Base-by-base conservation (phyloP, 2,329 filamentous ascomycete species). In the Purpureocillium lavendulum region DNA sequence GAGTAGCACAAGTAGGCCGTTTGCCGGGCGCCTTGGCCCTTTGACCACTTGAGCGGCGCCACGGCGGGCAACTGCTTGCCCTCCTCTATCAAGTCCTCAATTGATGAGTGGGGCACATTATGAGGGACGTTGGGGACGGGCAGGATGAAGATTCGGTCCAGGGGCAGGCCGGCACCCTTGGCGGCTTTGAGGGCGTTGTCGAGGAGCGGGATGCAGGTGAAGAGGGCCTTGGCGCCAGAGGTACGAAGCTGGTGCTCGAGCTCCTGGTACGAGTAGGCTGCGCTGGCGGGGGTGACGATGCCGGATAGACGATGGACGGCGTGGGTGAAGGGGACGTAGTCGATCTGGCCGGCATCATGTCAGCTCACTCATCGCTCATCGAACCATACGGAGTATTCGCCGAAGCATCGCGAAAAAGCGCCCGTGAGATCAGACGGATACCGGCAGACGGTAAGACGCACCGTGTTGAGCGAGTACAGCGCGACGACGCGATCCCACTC, bases 401-500 rank as follows among this genome's bases (percentile, higher is more conserved):
- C n/a, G n/a, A n/a, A n/a, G n/a, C n/a, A n/a, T n/a, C n/a, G n/a
- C n/a, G n/a, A n/a, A n/a, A n/a, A n/a, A n/a, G n/a, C n/a, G n/a
- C n/a, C n/a, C n/a, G n/a, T n/a, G n/a, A n/a, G n/a, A n/a, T n/a
- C n/a, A n/a, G n/a, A n/a, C n/a, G n/a, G n/a, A n/a, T n/a, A n/a
- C n/a, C n/a, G n/a, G n/a, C n/a, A n/a, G n/a, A n/a, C n/a, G n/a
- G n/a, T n/a, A n/a, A n/a, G n/a, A 52, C 73, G 43, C 61, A 87
- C 83, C 24, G 85, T 87, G 56, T 94, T 94, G 43, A 88, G 61
- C n/a, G 82, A 81, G 62, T 86, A 94, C 21, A 89, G 66, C 4
- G 71, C 82, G 35, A 87, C 67, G 17, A 89, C 83, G 58, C 88
- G 87, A 52, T 92, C 85, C 82, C 82, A 92, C 56, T 89, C 84